Conservation (phyloP, 208 protist species). For the Crithidia mellificae region DNA sequence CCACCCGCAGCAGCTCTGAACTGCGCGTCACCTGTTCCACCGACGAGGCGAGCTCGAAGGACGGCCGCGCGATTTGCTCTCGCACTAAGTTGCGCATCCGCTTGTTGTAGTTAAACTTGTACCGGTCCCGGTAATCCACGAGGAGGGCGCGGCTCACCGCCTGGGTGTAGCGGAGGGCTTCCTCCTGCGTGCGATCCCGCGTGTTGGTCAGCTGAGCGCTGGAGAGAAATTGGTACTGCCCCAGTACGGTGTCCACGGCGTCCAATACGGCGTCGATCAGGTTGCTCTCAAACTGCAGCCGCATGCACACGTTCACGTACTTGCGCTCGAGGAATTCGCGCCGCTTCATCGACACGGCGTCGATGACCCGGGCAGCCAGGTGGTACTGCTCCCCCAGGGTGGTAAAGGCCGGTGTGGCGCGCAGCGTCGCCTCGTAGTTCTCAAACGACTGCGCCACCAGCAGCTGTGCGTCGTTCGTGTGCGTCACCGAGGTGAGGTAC, state of each 20-base stretch:
- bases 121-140: constrained; percentile 50
- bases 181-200: constrained; percentile 31
- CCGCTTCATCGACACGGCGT: constrained; percentile 36
- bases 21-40: constrained; percentile 28
- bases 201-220: constrained; percentile 35
- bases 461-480: constrained; percentile 31
- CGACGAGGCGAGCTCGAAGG: constrained; percentile 24
- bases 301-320: constrained; percentile 64
- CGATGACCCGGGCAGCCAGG: constrained; percentile 26
- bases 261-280: constrained; percentile 72
- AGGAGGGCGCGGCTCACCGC: constrained; percentile 54
- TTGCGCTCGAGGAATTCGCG: constrained; percentile 37
- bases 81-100: constrained; percentile 64
- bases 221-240: constrained; percentile 45
- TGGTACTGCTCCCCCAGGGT: constrained; percentile 32
- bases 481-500: constrained; percentile 39
- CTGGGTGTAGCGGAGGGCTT: constrained; percentile 46
- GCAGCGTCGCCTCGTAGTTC: constrained; percentile 31
- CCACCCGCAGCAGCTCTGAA: constrained; percentile 33
- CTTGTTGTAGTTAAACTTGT: constrained; percentile 49
- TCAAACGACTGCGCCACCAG: constrained; percentile 51
- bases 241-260: constrained; percentile 65
- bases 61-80: constrained; percentile 35
- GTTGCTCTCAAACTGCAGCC: constrained; percentile 61
- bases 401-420: constrained; percentile 28